Conservation (phyloP, 306 rosid genomes). For the Prunus salicina region DNA sequence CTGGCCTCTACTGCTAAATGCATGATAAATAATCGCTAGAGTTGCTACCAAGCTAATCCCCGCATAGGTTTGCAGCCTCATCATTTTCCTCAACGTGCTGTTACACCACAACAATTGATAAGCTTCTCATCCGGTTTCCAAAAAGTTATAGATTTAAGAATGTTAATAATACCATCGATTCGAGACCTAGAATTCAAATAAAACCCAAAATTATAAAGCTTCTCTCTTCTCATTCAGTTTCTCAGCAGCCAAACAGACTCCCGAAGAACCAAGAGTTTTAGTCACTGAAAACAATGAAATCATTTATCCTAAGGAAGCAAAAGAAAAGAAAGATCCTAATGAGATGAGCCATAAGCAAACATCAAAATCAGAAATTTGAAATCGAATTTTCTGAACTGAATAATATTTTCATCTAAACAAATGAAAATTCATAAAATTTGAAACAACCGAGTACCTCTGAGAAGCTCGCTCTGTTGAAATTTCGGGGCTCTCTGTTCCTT, state of each 20-base stretch:
- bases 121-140: not conserved
- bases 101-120: slow-evolving; percentile 6
- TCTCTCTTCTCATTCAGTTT: not conserved
- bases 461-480: not conserved
- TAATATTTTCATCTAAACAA: not conserved
- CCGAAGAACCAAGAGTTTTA: not conserved
- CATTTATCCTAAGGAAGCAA: not conserved
- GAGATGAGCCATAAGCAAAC: slow-evolving; percentile 35
- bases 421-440: not conserved
- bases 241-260: not conserved
- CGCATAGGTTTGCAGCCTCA: slow-evolving; percentile 88
- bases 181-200: not conserved
- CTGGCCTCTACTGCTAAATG: slow-evolving; percentile 91
- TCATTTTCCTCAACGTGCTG: slow-evolving; percentile 46
- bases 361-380: slow-evolving; percentile 8
- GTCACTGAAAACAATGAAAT: not conserved
- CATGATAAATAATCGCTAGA: slow-evolving; percentile 83
- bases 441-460: slow-evolving; percentile 3
- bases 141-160: not conserved
- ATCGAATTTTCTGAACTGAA: not conserved
- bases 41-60: slow-evolving; percentile 86
- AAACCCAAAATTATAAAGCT: not conserved
- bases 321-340: not conserved
- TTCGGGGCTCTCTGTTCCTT: not conserved
- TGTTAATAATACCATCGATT: not conserved